Evolutionary conservation across 2,329 filamentous ascomycete species (phyloP).

Genomic region (Pseudodiploospora longispora): DNA sequence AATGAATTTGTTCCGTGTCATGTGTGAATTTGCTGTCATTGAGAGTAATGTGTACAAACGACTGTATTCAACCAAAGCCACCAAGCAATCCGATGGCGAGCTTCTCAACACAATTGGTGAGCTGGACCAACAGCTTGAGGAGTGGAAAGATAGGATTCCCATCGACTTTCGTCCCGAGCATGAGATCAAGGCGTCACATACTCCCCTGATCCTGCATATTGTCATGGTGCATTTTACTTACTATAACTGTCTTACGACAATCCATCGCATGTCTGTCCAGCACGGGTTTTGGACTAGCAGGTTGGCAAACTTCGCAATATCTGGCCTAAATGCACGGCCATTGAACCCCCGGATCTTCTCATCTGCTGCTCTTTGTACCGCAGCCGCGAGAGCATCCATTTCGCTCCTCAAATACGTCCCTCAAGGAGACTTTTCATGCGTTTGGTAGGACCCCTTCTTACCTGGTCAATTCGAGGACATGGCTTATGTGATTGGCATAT

Average conservation of each 20-base stretch:
- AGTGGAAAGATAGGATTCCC: slow-evolving; percentile 94
- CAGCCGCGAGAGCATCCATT: slow-evolving; percentile 86
- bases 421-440: slow-evolving; percentile 87
- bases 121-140: slow-evolving; percentile 79
- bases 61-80: slow-evolving; percentile 85
- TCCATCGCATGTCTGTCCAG: slow-evolving; percentile 96
- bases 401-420: slow-evolving; percentile 93
- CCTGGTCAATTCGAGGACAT: background rate
- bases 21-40: slow-evolving; percentile 87
- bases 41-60: slow-evolving; percentile 91
- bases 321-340: slow-evolving; percentile 82
- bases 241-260: slow-evolving; percentile 95
- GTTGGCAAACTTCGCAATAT: slow-evolving; percentile 88
- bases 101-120: slow-evolving; percentile 93
- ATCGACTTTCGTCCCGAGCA: slow-evolving; percentile 95
- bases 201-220: slow-evolving; percentile 86
- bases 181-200: slow-evolving; percentile 88
- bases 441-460: slow-evolving; percentile 62
- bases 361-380: slow-evolving; percentile 85
- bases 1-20: slow-evolving; percentile 87
- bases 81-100: slow-evolving; percentile 86
- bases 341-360: slow-evolving; percentile 92
- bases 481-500: background rate
- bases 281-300: slow-evolving; percentile 97
- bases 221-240: slow-evolving; percentile 94